phyloP scores from a whole-genome alignment of 306 rosid genomes.

The Glycine latifolia region DNA sequence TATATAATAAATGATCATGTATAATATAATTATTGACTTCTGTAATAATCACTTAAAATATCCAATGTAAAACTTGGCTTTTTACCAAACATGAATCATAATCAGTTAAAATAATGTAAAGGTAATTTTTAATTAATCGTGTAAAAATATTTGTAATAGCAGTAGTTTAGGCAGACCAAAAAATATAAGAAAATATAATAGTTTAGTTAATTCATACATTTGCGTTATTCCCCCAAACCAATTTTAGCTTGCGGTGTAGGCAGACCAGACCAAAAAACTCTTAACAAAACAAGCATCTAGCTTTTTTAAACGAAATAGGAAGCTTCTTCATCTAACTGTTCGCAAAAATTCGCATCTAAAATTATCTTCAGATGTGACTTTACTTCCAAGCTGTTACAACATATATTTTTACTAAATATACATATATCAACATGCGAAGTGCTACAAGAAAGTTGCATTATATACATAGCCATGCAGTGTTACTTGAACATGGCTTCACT shows the following conservation, averaged over 20 bases:
- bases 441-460: not conserved
- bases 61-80: too few species aligned
- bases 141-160: too few species aligned
- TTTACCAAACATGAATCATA: too few species aligned
- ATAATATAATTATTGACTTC: not conserved
- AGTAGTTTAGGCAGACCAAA: too few species aligned
- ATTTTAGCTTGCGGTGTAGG: too few species aligned
- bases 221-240: too few species aligned
- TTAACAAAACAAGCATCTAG: too few species aligned
- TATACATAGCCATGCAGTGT: constrained; percentile 22
- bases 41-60: not conserved
- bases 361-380: not conserved
- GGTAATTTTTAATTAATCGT: too few species aligned
- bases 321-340: not conserved
- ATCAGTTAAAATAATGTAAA: too few species aligned
- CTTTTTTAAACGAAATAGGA: not conserved
- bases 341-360: not conserved
- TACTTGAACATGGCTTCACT: constrained; percentile 5
- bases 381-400: constrained; percentile 29
- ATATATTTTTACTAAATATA: not conserved
- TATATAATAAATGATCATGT: not conserved
- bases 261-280: too few species aligned
- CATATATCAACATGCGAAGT: not conserved
- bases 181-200: too few species aligned
- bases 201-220: too few species aligned